phyloP scores from a whole-genome alignment of 768 basidiomycete genomes.

The Neoboletus subvelutipes region DNA sequence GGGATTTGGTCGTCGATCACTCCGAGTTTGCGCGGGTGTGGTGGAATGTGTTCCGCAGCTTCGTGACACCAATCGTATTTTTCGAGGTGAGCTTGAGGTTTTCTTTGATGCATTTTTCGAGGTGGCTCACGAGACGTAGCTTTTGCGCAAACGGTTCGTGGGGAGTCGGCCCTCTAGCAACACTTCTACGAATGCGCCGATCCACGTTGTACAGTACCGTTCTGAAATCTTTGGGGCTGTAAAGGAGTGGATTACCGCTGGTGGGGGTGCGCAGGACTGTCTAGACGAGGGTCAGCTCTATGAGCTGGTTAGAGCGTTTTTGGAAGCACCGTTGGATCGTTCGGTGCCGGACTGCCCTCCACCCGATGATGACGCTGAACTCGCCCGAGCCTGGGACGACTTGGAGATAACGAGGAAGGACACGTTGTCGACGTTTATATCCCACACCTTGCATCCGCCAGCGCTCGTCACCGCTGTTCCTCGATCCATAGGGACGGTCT shows the following conservation, averaged over 20 bases:
- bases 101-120: background rate
- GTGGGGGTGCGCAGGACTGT: conserved; percentile 77
- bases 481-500: conserved; percentile 12
- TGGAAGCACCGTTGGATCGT: conserved; percentile 56
- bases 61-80: conserved; percentile 76
- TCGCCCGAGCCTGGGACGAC: conserved; percentile 46
- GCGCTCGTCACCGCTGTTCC: conserved; percentile 29
- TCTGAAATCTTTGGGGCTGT: conserved; percentile 63
- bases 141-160: conserved; percentile 73
- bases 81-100: conserved; percentile 64
- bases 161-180: conserved; percentile 45
- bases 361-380: conserved; percentile 40
- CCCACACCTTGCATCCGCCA: conserved; percentile 63
- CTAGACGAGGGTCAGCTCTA: conserved; percentile 70
- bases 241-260: conserved; percentile 68
- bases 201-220: conserved; percentile 51
- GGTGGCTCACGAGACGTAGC: conserved; percentile 38
- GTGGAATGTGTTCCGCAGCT: conserved; percentile 84
- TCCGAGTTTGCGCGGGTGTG: conserved; percentile 72
- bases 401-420: conserved; percentile 44
- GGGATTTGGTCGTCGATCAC: conserved; percentile 71
- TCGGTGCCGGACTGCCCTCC: conserved; percentile 39
- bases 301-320: conserved; percentile 56
- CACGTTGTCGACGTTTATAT: conserved; percentile 46
- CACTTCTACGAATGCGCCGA: conserved; percentile 41